These are phyloP conservation scores for Chaetothyriales sp. DNA, from an alignment of 2,329 filamentous ascomycete species.

Conservation along the genomic window DNA sequence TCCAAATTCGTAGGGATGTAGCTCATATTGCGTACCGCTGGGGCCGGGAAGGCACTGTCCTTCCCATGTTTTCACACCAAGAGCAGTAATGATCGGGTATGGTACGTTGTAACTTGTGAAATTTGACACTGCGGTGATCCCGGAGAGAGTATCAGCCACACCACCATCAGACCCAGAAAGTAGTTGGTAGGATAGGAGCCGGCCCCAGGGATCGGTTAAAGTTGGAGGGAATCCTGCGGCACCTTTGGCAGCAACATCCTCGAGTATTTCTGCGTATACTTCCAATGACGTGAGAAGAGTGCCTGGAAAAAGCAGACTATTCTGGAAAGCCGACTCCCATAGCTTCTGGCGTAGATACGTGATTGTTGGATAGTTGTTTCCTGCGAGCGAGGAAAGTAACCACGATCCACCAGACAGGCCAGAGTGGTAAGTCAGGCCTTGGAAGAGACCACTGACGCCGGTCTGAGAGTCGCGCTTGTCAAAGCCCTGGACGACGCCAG, in stretches of 20 bases:
- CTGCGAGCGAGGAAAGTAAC: conserved; percentile 32
- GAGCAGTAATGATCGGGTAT: conserved; percentile 32
- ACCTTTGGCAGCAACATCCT: conserved; percentile 24
- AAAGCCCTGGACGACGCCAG: conserved; percentile 29
- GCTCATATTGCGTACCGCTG: conserved; percentile 50
- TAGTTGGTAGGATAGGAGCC: conserved; percentile 28
- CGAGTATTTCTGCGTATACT: conserved; percentile 20
- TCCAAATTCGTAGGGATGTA: conserved; percentile 52
- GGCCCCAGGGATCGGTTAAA: conserved; percentile 28
- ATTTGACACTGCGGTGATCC: conserved; percentile 22
- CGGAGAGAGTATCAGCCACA: conserved; percentile 23
- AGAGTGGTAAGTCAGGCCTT: conserved; percentile 32
- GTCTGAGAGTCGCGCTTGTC: conserved; percentile 28
- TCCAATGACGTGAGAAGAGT: conserved; percentile 19
- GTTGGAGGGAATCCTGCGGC: conserved; percentile 26
- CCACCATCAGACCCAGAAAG: conserved; percentile 26
- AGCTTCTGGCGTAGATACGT: conserved; percentile 25
- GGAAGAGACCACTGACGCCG: conserved; percentile 29
- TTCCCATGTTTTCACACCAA: conserved; percentile 22
- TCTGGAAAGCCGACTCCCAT: conserved; percentile 28
- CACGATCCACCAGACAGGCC: conserved; percentile 34
- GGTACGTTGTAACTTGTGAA: conserved; percentile 29
- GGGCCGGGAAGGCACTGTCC: conserved; percentile 24
- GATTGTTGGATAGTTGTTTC: conserved; percentile 34
- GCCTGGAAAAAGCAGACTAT: conserved; percentile 25